Conservation (phyloP, 2,329 filamentous ascomycete species). For the Ophiostoma triangulosporum region DNA sequence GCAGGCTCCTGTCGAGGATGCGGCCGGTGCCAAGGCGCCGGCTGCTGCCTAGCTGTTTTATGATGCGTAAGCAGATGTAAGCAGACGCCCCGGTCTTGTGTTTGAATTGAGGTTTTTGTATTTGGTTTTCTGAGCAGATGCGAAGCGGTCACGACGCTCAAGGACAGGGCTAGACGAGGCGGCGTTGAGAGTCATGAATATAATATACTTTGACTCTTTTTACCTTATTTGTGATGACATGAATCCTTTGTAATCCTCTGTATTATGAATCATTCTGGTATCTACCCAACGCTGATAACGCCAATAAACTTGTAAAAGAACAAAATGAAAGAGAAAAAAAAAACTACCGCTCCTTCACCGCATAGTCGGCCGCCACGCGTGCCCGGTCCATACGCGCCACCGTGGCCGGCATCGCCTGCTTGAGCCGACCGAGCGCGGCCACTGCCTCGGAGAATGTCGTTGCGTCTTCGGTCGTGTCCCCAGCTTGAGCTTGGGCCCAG, state of each 20-base stretch:
- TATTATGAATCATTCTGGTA: too few species aligned
- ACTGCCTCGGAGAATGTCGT: conserved; percentile 29
- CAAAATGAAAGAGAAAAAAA: neutral
- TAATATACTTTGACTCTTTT: too few species aligned
- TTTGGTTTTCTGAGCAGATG: neutral
- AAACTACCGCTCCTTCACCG: conserved; percentile 26
- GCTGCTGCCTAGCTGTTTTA: conserved; percentile 15
- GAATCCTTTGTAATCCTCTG: too few species aligned
- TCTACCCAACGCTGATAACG: too few species aligned
- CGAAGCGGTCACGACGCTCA: neutral
- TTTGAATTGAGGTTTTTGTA: too few species aligned
- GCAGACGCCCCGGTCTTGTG: too few species aligned
- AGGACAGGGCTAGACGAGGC: neutral
- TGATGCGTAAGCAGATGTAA: too few species aligned
- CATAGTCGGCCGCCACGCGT: conserved; percentile 44
- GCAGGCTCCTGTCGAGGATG: neutral
- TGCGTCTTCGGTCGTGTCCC: conserved; percentile 16
- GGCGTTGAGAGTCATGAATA: neutral
- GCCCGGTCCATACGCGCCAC: conserved; percentile 54
- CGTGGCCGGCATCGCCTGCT: conserved; percentile 46
- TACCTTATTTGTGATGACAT: neutral
- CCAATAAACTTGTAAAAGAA: neutral
- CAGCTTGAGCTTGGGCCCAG: conserved; percentile 25
- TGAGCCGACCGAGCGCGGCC: conserved; percentile 36
- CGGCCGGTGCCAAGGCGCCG: conserved; percentile 10